phyloP scores from a whole-genome alignment of 2,329 filamentous ascomycete species.

The Ciborinia camelliae region DNA sequence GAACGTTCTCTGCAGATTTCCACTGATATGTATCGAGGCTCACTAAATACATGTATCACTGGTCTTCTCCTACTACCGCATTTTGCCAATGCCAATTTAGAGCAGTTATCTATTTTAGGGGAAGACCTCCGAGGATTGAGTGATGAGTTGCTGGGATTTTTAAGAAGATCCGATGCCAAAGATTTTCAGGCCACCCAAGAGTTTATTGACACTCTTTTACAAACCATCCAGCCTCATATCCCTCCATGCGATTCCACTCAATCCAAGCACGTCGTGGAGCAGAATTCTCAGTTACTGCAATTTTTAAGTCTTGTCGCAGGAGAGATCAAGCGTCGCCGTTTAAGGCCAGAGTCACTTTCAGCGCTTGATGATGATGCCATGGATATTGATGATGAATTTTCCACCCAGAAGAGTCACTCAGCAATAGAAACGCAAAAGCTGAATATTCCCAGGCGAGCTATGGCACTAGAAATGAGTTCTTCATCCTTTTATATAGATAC shows the following conservation, averaged over 20 bases:
- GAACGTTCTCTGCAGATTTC: constrained; percentile 32
- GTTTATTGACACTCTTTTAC: constrained; percentile 31
- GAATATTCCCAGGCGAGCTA: constrained; percentile 44
- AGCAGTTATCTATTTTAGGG: constrained; percentile 27
- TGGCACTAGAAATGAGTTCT: constrained; percentile 30
- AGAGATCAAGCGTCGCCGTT: constrained; percentile 24
- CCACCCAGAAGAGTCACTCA: constrained; percentile 54
- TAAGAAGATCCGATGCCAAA: constrained; percentile 24
- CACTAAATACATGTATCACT: constrained; percentile 32
- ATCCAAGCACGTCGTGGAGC: constrained; percentile 24
- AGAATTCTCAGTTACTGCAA: constrained; percentile 27
- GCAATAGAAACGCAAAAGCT: constrained; percentile 38
- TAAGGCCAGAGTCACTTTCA: not conserved
- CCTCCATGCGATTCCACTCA: constrained; percentile 27
- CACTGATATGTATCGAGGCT: constrained; percentile 32
- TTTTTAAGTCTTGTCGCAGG: constrained; percentile 32
- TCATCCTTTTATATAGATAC: constrained; percentile 31
- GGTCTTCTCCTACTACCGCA: constrained; percentile 31
- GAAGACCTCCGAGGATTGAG: constrained; percentile 23
- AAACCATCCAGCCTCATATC: constrained; percentile 34
- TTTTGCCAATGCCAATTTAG: constrained; percentile 24
- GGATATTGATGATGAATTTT: constrained; percentile 65
- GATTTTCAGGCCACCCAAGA: constrained; percentile 20
- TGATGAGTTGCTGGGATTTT: constrained; percentile 27
- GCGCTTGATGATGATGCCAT: constrained; percentile 50